A percentile compares a stretch with the other conserved stretches of the same genome.
These are phyloP conservation scores for Lobosporangium transversale DNA, from an alignment of 192 early-diverging fungal genomes.

Conservation along the genomic window DNA sequence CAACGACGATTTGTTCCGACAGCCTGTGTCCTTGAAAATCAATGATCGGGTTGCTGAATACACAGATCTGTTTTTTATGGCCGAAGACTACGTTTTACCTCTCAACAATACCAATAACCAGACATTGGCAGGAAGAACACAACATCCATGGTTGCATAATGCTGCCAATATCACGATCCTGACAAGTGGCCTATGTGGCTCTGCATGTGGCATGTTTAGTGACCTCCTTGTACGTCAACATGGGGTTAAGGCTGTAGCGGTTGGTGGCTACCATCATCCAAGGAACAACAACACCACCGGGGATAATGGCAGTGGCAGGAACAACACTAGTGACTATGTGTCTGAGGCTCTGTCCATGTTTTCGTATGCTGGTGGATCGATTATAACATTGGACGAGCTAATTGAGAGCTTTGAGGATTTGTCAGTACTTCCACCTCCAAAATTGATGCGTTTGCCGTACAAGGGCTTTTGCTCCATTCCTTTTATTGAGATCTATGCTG, in stretches of 20 bases:
- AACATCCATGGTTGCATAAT: constrained; percentile 26
- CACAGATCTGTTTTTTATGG: constrained; percentile 3
- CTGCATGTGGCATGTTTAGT: constrained; percentile 16
- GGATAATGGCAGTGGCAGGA: too few species aligned
- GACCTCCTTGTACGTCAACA: constrained; percentile 2
- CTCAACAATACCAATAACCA: background rate
- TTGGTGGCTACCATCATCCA: too few species aligned
- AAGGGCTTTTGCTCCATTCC: background rate
- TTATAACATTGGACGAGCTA: background rate
- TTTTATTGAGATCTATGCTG: background rate
- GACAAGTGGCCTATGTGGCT: constrained; percentile 33
- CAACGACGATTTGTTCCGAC: constrained; percentile 9
- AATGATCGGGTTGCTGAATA: constrained; percentile 1
- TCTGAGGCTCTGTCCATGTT: constrained; percentile 12
- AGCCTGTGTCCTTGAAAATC: background rate
- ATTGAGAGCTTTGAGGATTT: background rate
- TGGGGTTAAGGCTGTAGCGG: constrained; percentile 16
- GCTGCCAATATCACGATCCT: constrained; percentile 12
- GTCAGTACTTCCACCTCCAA: background rate
- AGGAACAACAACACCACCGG: too few species aligned
- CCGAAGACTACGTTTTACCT: background rate
- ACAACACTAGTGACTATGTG: too few species aligned
- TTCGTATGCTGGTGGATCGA: constrained; percentile 12
- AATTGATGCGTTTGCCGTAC: constrained; percentile 4
- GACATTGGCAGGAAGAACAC: too few species aligned